Evolutionary conservation across 2,329 filamentous ascomycete species (phyloP), one percentile per base, ranked within the genome.

Genomic region (Leptographium lundbergii): DNA sequence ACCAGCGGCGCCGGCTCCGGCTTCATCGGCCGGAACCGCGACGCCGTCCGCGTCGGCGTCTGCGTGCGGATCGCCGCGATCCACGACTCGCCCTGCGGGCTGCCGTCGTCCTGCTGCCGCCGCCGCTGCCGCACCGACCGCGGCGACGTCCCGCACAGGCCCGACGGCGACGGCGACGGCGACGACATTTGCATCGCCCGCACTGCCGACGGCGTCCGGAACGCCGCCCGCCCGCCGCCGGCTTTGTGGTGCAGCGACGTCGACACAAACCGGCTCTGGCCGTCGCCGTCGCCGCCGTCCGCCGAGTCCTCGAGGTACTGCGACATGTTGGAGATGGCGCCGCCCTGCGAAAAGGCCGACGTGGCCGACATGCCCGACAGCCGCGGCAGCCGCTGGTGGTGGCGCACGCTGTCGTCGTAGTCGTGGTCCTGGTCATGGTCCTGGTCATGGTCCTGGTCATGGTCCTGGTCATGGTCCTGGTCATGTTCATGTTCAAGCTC

Each of bases 141-240:
- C 7, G 81, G 76, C 2, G 82, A 81, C n/a, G 75, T 77, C 25
- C 72, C 69, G 45, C 70, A 70, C 55, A 74, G 71, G n/a, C 57
- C 72, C 0, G 83, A 85, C 0, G 77, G 73, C 0, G 82, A 74
- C 0, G 85, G 86, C 0, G 54, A 47, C 27, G 47, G 56, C 32
- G 85, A 88, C 2, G 80, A 79, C 83, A 89, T 87, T 64, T 89
- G 87, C 72, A 89, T 78, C 1, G 84, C 84, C 56, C 83, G 82
- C 9, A 89, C 81, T 14, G 83, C 84, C 1, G 85, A 86, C 0
- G 86, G 81, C 14, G 86, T 86, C 54, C 86, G 78, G 68, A 90
- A 89, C 1, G 81, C 79, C 6, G 84, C 81, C 3, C 86, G 79
- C 10, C 77, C 9, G 80, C 81, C 36, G 3, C 36, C 36, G 3